phyloP scores from a whole-genome alignment of 306 rosid species.

The Rosa persica region DNA sequence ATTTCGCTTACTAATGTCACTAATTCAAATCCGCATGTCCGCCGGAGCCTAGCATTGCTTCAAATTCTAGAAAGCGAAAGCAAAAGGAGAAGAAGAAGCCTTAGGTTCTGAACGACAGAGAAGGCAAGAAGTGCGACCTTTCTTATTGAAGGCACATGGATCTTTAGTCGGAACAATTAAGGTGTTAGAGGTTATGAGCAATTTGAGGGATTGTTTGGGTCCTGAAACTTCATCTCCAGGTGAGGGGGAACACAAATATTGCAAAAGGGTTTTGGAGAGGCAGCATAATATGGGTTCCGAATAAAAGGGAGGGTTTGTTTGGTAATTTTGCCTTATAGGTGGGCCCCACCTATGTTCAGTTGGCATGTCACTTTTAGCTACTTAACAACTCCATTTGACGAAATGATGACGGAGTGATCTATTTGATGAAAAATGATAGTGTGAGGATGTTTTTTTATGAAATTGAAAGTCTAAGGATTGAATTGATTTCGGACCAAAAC shows the following conservation, averaged over 20 bases:
- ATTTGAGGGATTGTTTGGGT: constrained; percentile 40
- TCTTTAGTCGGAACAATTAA: constrained; percentile 47
- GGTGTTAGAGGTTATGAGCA: constrained; percentile 50
- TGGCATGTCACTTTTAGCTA: too few species aligned
- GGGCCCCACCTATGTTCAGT: too few species aligned
- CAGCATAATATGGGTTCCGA: too few species aligned
- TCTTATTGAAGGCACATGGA: constrained; percentile 62
- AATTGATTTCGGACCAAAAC: too few species aligned
- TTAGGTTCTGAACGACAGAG: constrained; percentile 62
- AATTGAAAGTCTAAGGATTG: too few species aligned
- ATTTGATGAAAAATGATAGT: too few species aligned
- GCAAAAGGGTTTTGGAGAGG: too few species aligned
- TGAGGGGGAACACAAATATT: background rate
- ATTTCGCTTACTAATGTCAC: constrained; percentile 64
- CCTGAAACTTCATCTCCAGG: constrained; percentile 21
- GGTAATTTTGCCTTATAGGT: too few species aligned
- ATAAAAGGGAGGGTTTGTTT: too few species aligned
- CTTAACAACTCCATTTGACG: too few species aligned
- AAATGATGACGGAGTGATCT: too few species aligned
- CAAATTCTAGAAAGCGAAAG: constrained; percentile 52
- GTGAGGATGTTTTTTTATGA: too few species aligned
- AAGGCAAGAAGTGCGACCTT: constrained; percentile 70
- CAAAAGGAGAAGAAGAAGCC: constrained; percentile 42
- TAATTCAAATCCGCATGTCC: constrained; percentile 42
- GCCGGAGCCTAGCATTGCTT: constrained; percentile 23